Conservation (phyloP, 176 grass and related monocot genomes). For the Chloris gayana region DNA sequence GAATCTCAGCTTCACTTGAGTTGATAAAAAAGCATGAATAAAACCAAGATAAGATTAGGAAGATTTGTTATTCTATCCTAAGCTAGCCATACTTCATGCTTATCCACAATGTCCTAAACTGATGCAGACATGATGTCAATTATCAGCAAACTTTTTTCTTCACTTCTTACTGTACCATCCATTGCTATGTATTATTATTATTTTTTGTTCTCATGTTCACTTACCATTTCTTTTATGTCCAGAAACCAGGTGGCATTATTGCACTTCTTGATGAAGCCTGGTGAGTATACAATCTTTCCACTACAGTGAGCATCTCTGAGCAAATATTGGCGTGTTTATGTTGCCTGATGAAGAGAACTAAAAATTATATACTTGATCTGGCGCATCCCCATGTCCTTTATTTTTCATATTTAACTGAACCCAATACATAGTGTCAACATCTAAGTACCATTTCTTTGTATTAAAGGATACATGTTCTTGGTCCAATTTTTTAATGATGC, state of each 20-base stretch:
- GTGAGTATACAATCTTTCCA: conserved; percentile 49
- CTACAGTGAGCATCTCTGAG: neutral
- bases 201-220: conserved; percentile 26
- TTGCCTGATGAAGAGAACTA: conserved; percentile 30
- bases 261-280: conserved; percentile 97
- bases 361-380: conserved; percentile 28
- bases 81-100: conserved; percentile 19
- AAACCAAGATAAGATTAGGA: conserved; percentile 3
- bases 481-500: conserved; percentile 33
- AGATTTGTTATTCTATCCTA: conserved; percentile 30
- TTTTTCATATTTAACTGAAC: conserved; percentile 1
- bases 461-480: conserved; percentile 1
- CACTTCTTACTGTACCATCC: conserved; percentile 8
- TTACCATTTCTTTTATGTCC: conserved; percentile 51
- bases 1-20: conserved; percentile 26
- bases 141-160: conserved; percentile 16
- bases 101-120: neutral
- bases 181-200: conserved; percentile 21
- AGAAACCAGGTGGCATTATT: conserved; percentile 98
- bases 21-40: neutral
- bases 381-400: conserved; percentile 12
- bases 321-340: conserved; percentile 5
- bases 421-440: neutral
- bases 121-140: conserved; percentile 20
- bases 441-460: conserved; percentile 31